Percentiles rank a stretch among this genome's conserved stretches.
Evolutionary conservation across 345 rosid species (phyloP).

Genomic region (Odontarrhena argentea): DNA sequence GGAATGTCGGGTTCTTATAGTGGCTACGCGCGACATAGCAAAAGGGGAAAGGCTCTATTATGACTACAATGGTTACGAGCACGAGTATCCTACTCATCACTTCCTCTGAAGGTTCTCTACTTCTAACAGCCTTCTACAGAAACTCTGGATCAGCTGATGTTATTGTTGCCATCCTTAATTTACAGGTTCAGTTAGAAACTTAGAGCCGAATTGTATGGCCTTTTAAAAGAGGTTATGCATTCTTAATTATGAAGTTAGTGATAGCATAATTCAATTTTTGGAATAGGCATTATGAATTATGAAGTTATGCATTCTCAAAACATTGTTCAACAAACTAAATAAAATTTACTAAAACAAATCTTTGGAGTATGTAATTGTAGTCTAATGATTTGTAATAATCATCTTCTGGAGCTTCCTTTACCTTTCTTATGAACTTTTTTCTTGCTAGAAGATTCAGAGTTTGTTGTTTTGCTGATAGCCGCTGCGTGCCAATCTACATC

Average conservation of each 20-base stretch:
- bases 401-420: too few relatives aligned
- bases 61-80: conserved; percentile 92
- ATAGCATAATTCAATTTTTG: conserved; percentile 14
- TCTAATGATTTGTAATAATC: too few relatives aligned
- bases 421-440: too few relatives aligned
- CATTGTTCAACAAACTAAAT: too few relatives aligned
- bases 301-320: too few relatives aligned
- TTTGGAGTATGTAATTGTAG: too few relatives aligned
- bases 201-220: conserved; percentile 26
- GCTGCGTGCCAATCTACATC: conserved; percentile 77
- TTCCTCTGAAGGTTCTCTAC: conserved; percentile 53
- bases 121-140: conserved; percentile 14
- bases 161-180: conserved; percentile 16
- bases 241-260: conserved; percentile 21
- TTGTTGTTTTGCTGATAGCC: conserved; percentile 62
- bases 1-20: conserved; percentile 83
- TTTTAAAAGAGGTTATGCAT: conserved; percentile 27
- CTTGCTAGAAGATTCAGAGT: too few relatives aligned
- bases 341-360: conserved; percentile 10
- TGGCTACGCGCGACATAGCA: conserved; percentile 81
- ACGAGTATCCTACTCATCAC: conserved; percentile 92
- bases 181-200: conserved; percentile 26
- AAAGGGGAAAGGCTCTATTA: conserved; percentile 91
- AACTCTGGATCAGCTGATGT: conserved; percentile 15
- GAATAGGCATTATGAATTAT: background rate